These are phyloP conservation scores for Biscogniauxia marginata DNA, from an alignment of 2,329 filamentous ascomycete species.

Conservation along the genomic window DNA sequence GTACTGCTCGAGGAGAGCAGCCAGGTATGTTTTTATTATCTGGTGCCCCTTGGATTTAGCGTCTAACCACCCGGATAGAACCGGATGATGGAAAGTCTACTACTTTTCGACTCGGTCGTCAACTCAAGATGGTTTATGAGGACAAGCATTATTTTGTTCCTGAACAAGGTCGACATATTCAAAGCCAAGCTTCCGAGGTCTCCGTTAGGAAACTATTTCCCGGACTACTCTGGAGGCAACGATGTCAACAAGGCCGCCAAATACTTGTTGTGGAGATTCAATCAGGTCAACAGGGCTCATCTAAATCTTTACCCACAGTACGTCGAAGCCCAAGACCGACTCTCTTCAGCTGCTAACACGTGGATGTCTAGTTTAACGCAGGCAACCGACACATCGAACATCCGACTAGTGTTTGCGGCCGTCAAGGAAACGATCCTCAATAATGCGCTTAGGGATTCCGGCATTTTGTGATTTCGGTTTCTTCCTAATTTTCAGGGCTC, in stretches of 20 bases:
- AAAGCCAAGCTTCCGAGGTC: constrained; percentile 89
- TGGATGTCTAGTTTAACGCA: constrained; percentile 73
- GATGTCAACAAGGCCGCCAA: constrained; percentile 98
- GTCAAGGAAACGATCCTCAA: constrained; percentile 99
- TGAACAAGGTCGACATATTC: constrained; percentile 99
- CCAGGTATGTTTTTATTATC: constrained; percentile 61
- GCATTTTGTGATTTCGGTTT: constrained; percentile 68
- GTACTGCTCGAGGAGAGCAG: constrained; percentile 95
- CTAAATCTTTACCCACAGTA: constrained; percentile 97
- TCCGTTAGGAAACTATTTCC: constrained; percentile 91
- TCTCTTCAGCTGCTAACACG: constrained; percentile 20
- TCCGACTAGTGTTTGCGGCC: constrained; percentile 93
- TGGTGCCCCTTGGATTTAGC: constrained; percentile 7
- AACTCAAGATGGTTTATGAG: constrained; percentile 99
- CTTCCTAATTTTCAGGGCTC: constrained; percentile 10
- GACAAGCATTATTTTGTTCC: constrained; percentile 96
- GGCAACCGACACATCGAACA: constrained; percentile 98
- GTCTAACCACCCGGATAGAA: constrained; percentile 58
- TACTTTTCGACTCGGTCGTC: constrained; percentile 96
- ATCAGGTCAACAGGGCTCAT: constrained; percentile 95
- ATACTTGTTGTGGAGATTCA: constrained; percentile 97
- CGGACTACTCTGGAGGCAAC: constrained; percentile 95
- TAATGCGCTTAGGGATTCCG: constrained; percentile 96
- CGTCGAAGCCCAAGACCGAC: constrained; percentile 37
- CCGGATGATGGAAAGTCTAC: constrained; percentile 97